phyloP scores from a whole-genome alignment of 2,329 filamentous ascomycete species.

The Tolypocladium sp. region DNA sequence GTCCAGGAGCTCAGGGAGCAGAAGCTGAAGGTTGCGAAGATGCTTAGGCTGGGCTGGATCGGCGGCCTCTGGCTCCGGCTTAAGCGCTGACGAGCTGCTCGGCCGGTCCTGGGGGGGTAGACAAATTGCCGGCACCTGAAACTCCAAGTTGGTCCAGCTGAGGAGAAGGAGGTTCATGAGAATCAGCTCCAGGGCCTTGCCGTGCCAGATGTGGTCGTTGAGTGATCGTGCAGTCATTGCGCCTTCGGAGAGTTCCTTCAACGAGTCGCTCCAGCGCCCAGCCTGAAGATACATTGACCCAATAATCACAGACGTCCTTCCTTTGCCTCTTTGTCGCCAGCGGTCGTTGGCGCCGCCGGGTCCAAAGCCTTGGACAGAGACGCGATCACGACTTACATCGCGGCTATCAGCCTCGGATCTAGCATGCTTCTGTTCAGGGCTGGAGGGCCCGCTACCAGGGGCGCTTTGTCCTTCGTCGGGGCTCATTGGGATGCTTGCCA shows the following conservation, averaged over 20 bases:
- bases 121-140: constrained; percentile 58
- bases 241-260: constrained; percentile 75
- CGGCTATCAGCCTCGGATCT: constrained; percentile 33
- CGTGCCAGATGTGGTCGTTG: constrained; percentile 95
- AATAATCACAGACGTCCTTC: constrained; percentile 68
- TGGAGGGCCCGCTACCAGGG: constrained; percentile 24
- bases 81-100: constrained; percentile 21
- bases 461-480: constrained; percentile 36
- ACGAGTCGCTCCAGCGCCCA: constrained; percentile 80
- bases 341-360: constrained; percentile 64
- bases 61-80: constrained; percentile 17
- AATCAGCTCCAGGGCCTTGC: constrained; percentile 85
- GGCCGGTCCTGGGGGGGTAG: constrained; percentile 38
- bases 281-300: constrained; percentile 82
- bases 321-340: constrained; percentile 71
- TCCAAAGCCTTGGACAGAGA: constrained; percentile 63
- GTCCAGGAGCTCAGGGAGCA: constrained; percentile 67
- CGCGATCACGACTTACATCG: constrained; percentile 44
- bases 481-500: constrained; percentile 38
- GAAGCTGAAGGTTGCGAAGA: constrained; percentile 42
- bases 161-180: constrained; percentile 75
- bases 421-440: constrained; percentile 29
- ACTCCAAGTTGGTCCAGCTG: constrained; percentile 76
- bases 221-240: constrained; percentile 67
- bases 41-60: constrained; percentile 40